phyloP scores from a whole-genome alignment of 1,139 yeast genomes.

The Hansenula lynferdii region DNA sequence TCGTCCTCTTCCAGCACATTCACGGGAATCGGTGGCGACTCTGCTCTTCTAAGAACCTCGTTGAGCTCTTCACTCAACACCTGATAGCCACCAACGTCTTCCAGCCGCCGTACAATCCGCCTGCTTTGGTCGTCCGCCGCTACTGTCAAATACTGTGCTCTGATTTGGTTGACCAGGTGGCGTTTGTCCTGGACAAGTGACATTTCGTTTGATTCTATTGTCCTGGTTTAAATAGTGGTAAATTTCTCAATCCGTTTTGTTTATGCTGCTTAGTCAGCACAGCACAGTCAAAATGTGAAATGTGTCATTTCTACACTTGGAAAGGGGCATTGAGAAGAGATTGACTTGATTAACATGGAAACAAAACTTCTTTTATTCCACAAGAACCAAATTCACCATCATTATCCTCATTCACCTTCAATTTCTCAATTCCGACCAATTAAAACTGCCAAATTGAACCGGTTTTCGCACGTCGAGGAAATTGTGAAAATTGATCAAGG shows the following conservation, averaged over 20 bases:
- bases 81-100: too few species aligned
- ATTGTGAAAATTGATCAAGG: slow-evolving; percentile 1
- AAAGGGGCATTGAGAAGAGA: too few species aligned
- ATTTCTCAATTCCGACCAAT: slow-evolving; percentile 3
- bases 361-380: too few species aligned
- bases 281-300: too few species aligned
- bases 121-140: slow-evolving; percentile 20
- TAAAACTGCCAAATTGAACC: slow-evolving; percentile 1
- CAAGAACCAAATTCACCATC: too few species aligned
- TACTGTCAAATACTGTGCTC: slow-evolving; percentile 15
- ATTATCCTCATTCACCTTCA: neutral
- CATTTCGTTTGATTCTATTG: slow-evolving; percentile 14
- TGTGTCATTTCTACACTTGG: too few species aligned
- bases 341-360: too few species aligned
- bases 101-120: slow-evolving; percentile 20
- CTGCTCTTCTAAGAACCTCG: slow-evolving; percentile 11
- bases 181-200: slow-evolving; percentile 11
- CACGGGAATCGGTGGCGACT: slow-evolving; percentile 27
- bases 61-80: slow-evolving; percentile 5
- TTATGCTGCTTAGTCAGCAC: too few species aligned
- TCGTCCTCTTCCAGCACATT: slow-evolving; percentile 21
- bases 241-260: too few species aligned
- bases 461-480: neutral
- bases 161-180: slow-evolving; percentile 14
- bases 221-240: too few species aligned